phyloP scores from a whole-genome alignment of 768 basidiomycete genomes.

The Leucosporidium scottii region DNA sequence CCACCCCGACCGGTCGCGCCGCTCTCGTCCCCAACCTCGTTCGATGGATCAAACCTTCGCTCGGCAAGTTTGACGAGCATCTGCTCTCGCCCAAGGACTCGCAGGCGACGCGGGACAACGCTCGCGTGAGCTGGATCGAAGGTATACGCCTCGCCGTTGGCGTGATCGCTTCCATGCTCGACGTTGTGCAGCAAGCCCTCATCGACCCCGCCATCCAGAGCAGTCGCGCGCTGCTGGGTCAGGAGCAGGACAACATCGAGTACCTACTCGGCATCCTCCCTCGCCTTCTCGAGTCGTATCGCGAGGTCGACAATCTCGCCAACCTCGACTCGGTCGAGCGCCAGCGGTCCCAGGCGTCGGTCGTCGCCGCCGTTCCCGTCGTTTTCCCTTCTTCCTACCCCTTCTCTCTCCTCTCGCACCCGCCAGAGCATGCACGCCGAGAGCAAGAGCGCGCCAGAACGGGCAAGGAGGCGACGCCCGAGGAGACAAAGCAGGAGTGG shows the following conservation, averaged over 20 bases:
- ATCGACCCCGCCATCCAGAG: slow-evolving; percentile 58
- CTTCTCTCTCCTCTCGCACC: slow-evolving; percentile 66
- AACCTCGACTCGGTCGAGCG: slow-evolving; percentile 65
- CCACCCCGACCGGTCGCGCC: slow-evolving; percentile 67
- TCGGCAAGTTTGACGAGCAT: slow-evolving; percentile 84
- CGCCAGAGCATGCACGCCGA: slow-evolving; percentile 4
- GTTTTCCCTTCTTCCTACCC: slow-evolving; percentile 93
- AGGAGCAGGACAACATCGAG: slow-evolving; percentile 90
- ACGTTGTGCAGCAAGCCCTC: slow-evolving; percentile 75
- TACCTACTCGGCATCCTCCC: slow-evolving; percentile 73
- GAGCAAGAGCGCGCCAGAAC: not conserved
- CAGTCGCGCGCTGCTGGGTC: slow-evolving; percentile 57
- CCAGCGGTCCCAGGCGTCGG: slow-evolving; percentile 54
- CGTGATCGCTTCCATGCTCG: slow-evolving; percentile 78
- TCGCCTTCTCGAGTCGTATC: slow-evolving; percentile 75
- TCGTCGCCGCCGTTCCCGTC: slow-evolving; percentile 58
- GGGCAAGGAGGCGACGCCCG: not conserved
- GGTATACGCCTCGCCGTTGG: slow-evolving; percentile 82
- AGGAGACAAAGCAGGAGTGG: slow-evolving; percentile 44
- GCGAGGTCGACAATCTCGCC: slow-evolving; percentile 64
- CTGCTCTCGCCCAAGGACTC: slow-evolving; percentile 56
- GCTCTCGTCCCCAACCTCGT: slow-evolving; percentile 79
- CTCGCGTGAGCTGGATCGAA: slow-evolving; percentile 83
- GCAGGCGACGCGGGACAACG: slow-evolving; percentile 60
- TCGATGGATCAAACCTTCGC: slow-evolving; percentile 90